Base-by-base conservation (phyloP, 1,284 basidiomycete species). In the Ceratobasidium sp. region DNA sequence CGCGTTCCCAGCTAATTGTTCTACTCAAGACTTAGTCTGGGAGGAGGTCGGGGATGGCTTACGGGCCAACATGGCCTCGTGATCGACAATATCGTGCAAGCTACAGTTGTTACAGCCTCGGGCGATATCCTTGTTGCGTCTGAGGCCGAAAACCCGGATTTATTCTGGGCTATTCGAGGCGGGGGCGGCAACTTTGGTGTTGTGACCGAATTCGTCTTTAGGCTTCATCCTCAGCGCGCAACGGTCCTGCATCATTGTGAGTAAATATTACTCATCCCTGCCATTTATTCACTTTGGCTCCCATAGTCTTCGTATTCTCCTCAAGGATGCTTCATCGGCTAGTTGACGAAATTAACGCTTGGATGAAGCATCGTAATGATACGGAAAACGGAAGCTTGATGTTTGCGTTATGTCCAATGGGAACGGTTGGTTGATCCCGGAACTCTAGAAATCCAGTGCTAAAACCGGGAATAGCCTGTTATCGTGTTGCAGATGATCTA, bases 111-210 rank as follows among this genome's bases (percentile, higher is more conserved):
- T 13, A 56, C 73, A 6, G 64, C 70, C 50, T 68, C 65, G 0
- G 79, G 79, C n/a, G 66, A 78, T 10, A 79, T 78, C 48, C 40
- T 78, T 33, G 65, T 42, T 12, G 76, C 69, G 9, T 75, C 76
- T 33, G 69, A 77, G 17, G 46, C 52, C 2, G 54, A 74, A 2
- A 61, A 79, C 61, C 40, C 64, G 20, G 79, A 79, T 42, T 57
- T 79, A 4, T 75, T 75, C 54, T 79, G 79, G 79, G 79, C 70
- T 6, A 26, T 77, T 28, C 69, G 77, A 26, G 71, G 54, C 23
- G 79, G 79, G 15, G 77, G 79, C 48, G 54, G 69, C 12, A 79
- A 80, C 67, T 80, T 80, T 68, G 79, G 79, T 6, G 77, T 77
- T 1, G 74, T 77, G 28, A 78, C 69, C 38, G 79, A 80, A 44